These are phyloP conservation scores for Nemania diffusa DNA, from an alignment of 2,329 filamentous ascomycete species.

Conservation along the genomic window DNA sequence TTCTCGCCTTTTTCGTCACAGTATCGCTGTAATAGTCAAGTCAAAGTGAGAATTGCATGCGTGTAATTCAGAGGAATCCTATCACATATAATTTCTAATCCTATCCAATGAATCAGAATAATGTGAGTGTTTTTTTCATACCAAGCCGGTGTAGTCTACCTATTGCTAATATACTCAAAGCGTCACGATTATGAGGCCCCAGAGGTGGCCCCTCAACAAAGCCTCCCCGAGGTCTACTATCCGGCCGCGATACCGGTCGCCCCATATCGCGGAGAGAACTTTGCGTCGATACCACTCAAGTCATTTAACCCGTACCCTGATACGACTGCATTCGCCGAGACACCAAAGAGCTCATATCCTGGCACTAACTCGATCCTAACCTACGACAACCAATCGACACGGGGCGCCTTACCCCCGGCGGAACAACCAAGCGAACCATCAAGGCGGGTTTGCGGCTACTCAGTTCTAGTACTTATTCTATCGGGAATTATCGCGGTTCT, in stretches of 20 bases:
- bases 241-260: conserved; percentile 42
- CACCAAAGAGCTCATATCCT: conserved; percentile 29
- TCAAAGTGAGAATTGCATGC: not conserved
- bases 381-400: conserved; percentile 39
- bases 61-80: not conserved
- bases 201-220: conserved; percentile 41
- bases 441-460: conserved; percentile 52
- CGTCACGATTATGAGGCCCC: conserved; percentile 48
- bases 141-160: not conserved
- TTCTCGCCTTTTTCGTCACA: conserved; percentile 6
- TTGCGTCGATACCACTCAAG: conserved; percentile 35
- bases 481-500: conserved; percentile 55
- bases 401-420: conserved; percentile 29
- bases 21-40: not conserved
- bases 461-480: conserved; percentile 54
- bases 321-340: conserved; percentile 31
- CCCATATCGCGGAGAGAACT: conserved; percentile 23
- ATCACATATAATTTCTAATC: not conserved
- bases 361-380: conserved; percentile 30
- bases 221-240: conserved; percentile 48
- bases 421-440: conserved; percentile 28
- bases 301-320: conserved; percentile 35
- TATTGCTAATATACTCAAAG: conserved; percentile 31
- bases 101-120: conserved; percentile 39
- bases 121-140: conserved; percentile 35